Evolutionary conservation across 129 eudicot species (phyloP).

Genomic region (Centaurea solstitialis): DNA sequence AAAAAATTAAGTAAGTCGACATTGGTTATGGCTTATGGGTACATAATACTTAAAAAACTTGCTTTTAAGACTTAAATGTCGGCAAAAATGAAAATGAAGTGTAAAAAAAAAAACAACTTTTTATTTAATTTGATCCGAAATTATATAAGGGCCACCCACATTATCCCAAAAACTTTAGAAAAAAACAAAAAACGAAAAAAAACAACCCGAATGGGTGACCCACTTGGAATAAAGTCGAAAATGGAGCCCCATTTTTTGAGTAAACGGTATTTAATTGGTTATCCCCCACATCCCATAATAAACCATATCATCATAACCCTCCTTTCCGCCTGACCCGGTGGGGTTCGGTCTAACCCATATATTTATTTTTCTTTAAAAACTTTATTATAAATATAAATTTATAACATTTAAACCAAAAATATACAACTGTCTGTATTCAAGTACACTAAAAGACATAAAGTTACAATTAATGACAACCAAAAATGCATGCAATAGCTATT

Average conservation of each 20-base stretch:
- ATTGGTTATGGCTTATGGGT: too few relatives aligned
- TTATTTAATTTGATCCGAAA: background rate
- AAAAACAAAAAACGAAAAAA: background rate
- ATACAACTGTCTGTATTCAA: background rate
- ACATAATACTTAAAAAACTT: too few relatives aligned
- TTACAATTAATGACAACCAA: background rate
- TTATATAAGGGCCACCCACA: background rate
- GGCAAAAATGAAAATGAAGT: too few relatives aligned
- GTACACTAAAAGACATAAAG: background rate
- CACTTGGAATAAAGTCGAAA: background rate
- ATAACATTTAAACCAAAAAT: background rate
- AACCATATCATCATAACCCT: background rate
- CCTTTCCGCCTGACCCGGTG: background rate
- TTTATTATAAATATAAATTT: background rate
- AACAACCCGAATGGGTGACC: background rate
- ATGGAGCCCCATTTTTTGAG: background rate
- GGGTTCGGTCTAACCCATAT: background rate
- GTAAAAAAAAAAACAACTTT: too few relatives aligned
- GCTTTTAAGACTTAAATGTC: too few relatives aligned
- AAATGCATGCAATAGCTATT: background rate
- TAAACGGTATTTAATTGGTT: background rate
- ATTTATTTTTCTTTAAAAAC: background rate
- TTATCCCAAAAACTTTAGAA: background rate
- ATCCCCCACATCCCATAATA: background rate
- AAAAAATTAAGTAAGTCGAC: too few relatives aligned